Percentiles rank a stretch among this genome's conserved stretches.
These are phyloP conservation scores for Eragrostis tef DNA, from an alignment of 202 grass and related monocot genomes.

Conservation along the genomic window DNA sequence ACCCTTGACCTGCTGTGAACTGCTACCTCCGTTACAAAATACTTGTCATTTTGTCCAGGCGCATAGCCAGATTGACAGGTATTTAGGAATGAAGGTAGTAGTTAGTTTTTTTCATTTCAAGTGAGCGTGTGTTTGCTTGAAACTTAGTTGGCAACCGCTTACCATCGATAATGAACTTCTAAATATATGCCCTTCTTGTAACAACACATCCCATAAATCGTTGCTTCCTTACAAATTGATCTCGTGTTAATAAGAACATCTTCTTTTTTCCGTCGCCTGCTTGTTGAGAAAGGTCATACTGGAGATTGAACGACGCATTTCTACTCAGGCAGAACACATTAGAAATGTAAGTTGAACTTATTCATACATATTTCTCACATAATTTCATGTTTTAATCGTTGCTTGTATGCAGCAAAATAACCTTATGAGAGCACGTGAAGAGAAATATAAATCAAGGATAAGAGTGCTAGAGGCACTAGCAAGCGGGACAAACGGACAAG, in stretches of 20 bases:
- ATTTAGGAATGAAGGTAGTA: no score
- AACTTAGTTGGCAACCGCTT: constrained; percentile 27
- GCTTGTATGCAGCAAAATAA: constrained; percentile 79
- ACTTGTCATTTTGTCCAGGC: no score
- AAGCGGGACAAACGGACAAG: constrained; percentile 27
- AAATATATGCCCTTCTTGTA: constrained; percentile 8
- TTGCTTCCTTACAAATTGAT: constrained; percentile 20
- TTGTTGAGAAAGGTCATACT: constrained; percentile 84
- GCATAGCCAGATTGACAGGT: no score
- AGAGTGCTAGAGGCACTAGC: constrained; percentile 82
- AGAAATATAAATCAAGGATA: constrained; percentile 94
- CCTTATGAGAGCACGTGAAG: constrained; percentile 88
- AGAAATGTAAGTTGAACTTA: constrained; percentile 73
- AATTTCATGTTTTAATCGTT: constrained; percentile 42
- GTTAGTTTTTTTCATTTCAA: constrained; percentile 31
- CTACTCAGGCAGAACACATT: constrained; percentile 90
- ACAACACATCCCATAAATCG: constrained; percentile 17
- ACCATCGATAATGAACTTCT: background rate
- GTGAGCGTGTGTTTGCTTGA: constrained; percentile 5
- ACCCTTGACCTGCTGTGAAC: background rate
- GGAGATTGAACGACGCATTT: constrained; percentile 86
- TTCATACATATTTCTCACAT: constrained; percentile 30
- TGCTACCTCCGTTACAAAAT: background rate
- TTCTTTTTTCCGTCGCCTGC: constrained; percentile 52
- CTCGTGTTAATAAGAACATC: background rate